These are phyloP conservation scores for Torrubiellomyces zombiae DNA, from an alignment of 2,329 filamentous ascomycete species.

Conservation along the genomic window DNA sequence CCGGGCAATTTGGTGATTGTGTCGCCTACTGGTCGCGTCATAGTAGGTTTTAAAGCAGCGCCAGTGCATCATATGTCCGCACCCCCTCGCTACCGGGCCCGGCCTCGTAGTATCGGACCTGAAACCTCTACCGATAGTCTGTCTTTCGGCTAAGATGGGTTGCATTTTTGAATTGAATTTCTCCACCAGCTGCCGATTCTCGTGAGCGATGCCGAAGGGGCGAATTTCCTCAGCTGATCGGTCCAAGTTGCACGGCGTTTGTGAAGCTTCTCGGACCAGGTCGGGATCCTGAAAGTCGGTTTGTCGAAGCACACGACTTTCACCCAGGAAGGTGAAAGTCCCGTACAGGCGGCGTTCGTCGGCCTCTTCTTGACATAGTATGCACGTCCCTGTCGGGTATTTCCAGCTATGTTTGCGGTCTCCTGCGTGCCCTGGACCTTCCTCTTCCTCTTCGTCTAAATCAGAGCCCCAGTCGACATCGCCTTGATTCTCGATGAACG, in stretches of 20 bases:
- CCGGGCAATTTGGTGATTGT: slow-evolving; percentile 81
- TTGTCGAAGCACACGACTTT: slow-evolving; percentile 74
- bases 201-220: slow-evolving; percentile 79
- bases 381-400: slow-evolving; percentile 85
- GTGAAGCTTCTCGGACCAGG: slow-evolving; percentile 66
- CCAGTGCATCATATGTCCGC: slow-evolving; percentile 98
- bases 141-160: slow-evolving; percentile 55
- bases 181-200: slow-evolving; percentile 63
- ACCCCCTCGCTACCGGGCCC: slow-evolving; percentile 77
- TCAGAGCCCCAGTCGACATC: slow-evolving; percentile 72
- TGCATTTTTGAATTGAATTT: slow-evolving; percentile 61
- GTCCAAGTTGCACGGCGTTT: slow-evolving; percentile 69
- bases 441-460: slow-evolving; percentile 57
- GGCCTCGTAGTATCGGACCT: slow-evolving; percentile 46
- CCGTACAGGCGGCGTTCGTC: slow-evolving; percentile 80
- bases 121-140: slow-evolving; percentile 81
- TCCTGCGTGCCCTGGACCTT: slow-evolving; percentile 36
- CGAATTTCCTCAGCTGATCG: slow-evolving; percentile 66
- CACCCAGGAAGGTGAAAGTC: slow-evolving; percentile 76
- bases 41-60: slow-evolving; percentile 88
- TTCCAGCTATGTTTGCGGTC: slow-evolving; percentile 56
- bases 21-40: slow-evolving; percentile 65
- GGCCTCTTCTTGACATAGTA: slow-evolving; percentile 90
- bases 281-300: slow-evolving; percentile 71
- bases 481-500: slow-evolving; percentile 79